These are phyloP conservation scores for Thelonectria olida DNA, from an alignment of 2,329 filamentous ascomycete species.

Conservation along the genomic window DNA sequence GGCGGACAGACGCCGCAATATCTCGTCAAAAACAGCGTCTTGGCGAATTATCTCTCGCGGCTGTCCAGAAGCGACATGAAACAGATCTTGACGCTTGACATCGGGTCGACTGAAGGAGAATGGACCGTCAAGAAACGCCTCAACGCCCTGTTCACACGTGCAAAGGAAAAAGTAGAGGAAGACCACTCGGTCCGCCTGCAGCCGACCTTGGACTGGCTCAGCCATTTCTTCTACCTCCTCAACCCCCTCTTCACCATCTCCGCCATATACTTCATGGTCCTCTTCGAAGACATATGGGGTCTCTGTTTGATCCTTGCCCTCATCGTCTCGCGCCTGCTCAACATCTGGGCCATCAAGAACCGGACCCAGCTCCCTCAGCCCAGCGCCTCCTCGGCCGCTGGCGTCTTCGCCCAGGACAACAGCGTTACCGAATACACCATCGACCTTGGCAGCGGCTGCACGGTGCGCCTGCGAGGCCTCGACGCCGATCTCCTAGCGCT, in stretches of 20 bases:
- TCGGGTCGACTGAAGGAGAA: conserved; percentile 32
- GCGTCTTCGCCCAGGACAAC: conserved; percentile 12
- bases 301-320: conserved; percentile 57
- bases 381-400: conserved; percentile 2
- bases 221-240: conserved; percentile 58
- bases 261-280: conserved; percentile 54
- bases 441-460: conserved; percentile 60
- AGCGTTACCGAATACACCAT: conserved; percentile 57
- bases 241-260: conserved; percentile 57
- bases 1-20: conserved; percentile 35
- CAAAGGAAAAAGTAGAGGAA: conserved; percentile 15
- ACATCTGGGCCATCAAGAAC: conserved; percentile 65
- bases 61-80: conserved; percentile 35
- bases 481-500: conserved; percentile 67
- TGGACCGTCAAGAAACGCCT: conserved; percentile 35
- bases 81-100: conserved; percentile 41
- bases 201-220: conserved; percentile 55
- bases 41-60: conserved; percentile 55
- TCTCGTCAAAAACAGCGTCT: conserved; percentile 60
- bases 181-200: conserved; percentile 24
- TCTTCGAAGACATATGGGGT: conserved; percentile 63
- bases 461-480: conserved; percentile 62
- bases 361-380: conserved; percentile 45
- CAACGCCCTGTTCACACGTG: conserved; percentile 10
- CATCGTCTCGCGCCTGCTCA: conserved; percentile 63